Conservation (phyloP, 2,329 filamentous ascomycete genomes). For the Neofusicoccum umdonicola region DNA sequence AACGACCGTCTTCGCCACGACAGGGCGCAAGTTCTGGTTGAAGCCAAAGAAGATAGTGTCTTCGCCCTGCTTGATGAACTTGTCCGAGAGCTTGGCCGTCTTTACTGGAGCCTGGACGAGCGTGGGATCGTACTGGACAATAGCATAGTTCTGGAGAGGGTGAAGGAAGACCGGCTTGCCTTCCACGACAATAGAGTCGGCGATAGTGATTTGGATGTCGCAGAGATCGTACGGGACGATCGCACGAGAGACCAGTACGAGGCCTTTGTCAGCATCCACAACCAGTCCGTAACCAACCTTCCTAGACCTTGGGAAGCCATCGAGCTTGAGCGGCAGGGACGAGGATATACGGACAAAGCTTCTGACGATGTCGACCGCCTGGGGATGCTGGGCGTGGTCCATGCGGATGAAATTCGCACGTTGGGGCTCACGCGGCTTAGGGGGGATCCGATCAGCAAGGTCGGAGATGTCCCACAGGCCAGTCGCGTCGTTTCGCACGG, state of each 20-base stretch:
- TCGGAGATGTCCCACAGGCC: conserved; percentile 95
- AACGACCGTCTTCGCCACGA: conserved; percentile 89
- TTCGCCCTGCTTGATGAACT: conserved; percentile 86
- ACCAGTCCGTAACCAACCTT: conserved; percentile 96
- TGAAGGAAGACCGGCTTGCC: conserved; percentile 95
- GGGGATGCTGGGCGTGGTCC: conserved; percentile 81
- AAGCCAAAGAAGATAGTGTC: conserved; percentile 98
- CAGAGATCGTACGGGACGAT: conserved; percentile 96
- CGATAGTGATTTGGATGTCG: conserved; percentile 93
- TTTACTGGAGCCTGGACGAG: conserved; percentile 93
- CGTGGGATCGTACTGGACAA: conserved; percentile 89
- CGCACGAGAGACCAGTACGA: conserved; percentile 90
- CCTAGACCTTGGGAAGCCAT: conserved; percentile 93
- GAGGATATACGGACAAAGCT: conserved; percentile 94
- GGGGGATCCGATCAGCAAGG: conserved; percentile 75
- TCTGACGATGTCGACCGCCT: conserved; percentile 87
- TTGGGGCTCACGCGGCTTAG: conserved; percentile 66
- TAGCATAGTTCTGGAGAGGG: conserved; percentile 92
- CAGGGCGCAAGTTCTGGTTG: conserved; percentile 90
- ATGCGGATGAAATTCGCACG: conserved; percentile 91
- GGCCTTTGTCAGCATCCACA: conserved; percentile 93
- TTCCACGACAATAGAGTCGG: conserved; percentile 91
- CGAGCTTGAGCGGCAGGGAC: conserved; percentile 91
- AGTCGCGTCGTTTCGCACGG: conserved; percentile 82
- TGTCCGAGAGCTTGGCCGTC: conserved; percentile 77